A percentile compares a stretch with the other conserved stretches of the same genome.
Evolutionary conservation across 2,329 filamentous ascomycete genomes (phyloP).

Genomic region (Calonectria pseudoturangicola): DNA sequence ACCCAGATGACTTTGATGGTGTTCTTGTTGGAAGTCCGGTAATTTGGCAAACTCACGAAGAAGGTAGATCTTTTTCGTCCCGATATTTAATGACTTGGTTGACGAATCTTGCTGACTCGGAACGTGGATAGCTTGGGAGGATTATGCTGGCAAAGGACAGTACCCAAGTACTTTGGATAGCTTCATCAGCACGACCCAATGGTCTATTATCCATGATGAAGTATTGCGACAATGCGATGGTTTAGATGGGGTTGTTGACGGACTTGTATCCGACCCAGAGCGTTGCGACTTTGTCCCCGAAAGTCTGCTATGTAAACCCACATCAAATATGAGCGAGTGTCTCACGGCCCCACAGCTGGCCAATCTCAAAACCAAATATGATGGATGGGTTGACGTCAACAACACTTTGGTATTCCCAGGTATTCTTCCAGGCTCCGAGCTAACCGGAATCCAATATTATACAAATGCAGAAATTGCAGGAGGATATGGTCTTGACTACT

Average conservation of each 20-base stretch:
- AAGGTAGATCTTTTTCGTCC: neutral
- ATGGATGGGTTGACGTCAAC: constrained; percentile 10
- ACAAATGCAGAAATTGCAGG: constrained; percentile 17
- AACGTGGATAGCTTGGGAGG: neutral
- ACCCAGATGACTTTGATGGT: constrained; percentile 14
- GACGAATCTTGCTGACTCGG: neutral
- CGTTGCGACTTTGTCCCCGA: constrained; percentile 16
- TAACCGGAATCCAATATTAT: constrained; percentile 15
- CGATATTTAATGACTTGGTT: neutral
- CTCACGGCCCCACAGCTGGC: constrained; percentile 1
- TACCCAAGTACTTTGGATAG: constrained; percentile 4
- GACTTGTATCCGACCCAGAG: constrained; percentile 3
- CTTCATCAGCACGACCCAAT: constrained; percentile 8
- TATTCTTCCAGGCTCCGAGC: neutral
- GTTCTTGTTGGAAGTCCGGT: constrained; percentile 14
- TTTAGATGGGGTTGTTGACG: neutral
- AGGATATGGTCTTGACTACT: constrained; percentile 20
- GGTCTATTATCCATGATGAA: constrained; percentile 9
- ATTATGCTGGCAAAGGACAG: constrained; percentile 11
- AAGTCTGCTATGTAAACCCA: constrained; percentile 9
- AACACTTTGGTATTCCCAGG: constrained; percentile 5
- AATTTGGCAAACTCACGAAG: constrained; percentile 17
- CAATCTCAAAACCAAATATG: constrained; percentile 16
- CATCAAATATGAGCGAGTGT: constrained; percentile 8
- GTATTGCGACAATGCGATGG: constrained; percentile 7